Evolutionary conservation across 2,329 filamentous ascomycete species (phyloP).

Genomic region (Colletotrichum tanaceti): DNA sequence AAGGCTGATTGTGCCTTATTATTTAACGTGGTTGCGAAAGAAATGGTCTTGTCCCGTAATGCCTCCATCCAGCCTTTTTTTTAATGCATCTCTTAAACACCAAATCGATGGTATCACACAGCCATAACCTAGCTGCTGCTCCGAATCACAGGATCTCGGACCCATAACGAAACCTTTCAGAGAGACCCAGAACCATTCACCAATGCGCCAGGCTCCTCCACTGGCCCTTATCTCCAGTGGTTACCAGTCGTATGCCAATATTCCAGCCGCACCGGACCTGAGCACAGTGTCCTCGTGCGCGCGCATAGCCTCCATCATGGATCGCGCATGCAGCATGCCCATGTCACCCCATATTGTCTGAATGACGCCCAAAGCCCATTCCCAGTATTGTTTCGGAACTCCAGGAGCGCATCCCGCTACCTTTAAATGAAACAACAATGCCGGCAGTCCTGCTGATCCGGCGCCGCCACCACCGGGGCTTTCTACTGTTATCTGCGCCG

Average conservation of each 20-base stretch:
- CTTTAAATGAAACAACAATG: conserved; percentile 61
- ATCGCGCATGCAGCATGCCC: conserved; percentile 63
- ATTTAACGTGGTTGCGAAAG: background rate
- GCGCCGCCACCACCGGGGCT: conserved; percentile 55
- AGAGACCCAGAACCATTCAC: background rate
- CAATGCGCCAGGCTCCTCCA: conserved; percentile 12
- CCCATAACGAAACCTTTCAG: background rate
- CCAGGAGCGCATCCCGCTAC: conserved; percentile 60
- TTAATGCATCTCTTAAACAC: conserved; percentile 3
- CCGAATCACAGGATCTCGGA: background rate
- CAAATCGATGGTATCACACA: conserved; percentile 26
- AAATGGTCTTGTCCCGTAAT: background rate
- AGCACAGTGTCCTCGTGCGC: conserved; percentile 42
- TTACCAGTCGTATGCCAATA: conserved; percentile 39
- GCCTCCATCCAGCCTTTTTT: background rate
- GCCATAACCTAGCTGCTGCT: conserved; percentile 10
- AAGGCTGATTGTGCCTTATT: background rate
- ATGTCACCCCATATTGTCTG: conserved; percentile 63
- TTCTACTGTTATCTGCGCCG: conserved; percentile 50
- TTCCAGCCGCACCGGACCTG: conserved; percentile 30
- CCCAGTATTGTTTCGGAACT: conserved; percentile 55
- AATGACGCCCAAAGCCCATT: conserved; percentile 59
- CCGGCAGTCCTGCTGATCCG: conserved; percentile 61
- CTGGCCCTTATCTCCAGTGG: background rate
- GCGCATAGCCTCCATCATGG: conserved; percentile 57